Conservation (phyloP, 441 rosid genomes). For the Syzygium syzygioides region DNA sequence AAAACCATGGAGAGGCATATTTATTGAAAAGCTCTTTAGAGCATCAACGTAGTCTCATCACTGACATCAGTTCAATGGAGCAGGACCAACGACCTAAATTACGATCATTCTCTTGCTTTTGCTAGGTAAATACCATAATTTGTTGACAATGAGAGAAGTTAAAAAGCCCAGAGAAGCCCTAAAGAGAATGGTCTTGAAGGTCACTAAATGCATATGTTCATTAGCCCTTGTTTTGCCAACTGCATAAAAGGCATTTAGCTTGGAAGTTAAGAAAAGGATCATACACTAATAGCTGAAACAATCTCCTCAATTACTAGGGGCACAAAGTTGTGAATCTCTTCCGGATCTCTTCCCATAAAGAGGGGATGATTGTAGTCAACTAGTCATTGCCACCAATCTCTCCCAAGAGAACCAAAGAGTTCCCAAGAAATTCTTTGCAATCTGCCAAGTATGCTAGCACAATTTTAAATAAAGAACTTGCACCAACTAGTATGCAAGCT, state of each 20-base stretch:
- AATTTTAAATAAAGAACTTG: not conserved
- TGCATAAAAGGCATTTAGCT: not conserved
- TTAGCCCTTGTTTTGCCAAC: no score
- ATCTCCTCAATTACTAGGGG: slow-evolving; percentile 30
- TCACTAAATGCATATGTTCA: no score
- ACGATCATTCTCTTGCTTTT: not conserved
- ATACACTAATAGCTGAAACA: slow-evolving; percentile 27
- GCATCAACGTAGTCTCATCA: not conserved
- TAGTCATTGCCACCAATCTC: slow-evolving; percentile 65
- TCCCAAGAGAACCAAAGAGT: slow-evolving; percentile 39
- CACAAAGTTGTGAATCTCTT: slow-evolving; percentile 21
- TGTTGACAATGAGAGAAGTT: not conserved
- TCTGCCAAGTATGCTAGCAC: slow-evolving; percentile 8
- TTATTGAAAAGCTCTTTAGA: not conserved
- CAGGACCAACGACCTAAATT: not conserved
- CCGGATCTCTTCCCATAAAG: slow-evolving; percentile 2
- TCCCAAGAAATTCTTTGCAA: slow-evolving; percentile 20
- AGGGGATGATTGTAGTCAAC: slow-evolving; percentile 27
- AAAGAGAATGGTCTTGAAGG: no score
- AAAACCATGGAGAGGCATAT: not conserved
- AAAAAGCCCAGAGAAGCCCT: not conserved
- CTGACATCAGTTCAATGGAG: not conserved
- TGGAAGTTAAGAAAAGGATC: not conserved
- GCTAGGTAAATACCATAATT: not conserved
- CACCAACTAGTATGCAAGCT: not conserved